Evolutionary conservation across 2,329 filamentous ascomycete species (phyloP), one percentile per base, ranked within the genome.

Genomic region (Cordyceps pruinosa): DNA sequence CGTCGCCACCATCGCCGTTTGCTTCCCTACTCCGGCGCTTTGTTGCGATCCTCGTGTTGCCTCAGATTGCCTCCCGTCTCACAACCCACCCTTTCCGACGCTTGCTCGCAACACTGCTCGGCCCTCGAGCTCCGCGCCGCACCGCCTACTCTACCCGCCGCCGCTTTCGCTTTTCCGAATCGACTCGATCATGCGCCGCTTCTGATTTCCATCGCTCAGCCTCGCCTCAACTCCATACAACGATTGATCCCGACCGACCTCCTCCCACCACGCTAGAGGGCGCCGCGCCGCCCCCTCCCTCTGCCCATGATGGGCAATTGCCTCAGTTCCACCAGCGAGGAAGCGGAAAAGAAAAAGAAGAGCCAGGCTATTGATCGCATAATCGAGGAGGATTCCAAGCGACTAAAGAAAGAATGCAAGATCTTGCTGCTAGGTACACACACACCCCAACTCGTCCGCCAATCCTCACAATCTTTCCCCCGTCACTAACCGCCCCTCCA

Each of bases 361-460:
- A 97, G 91, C 74, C 91, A 97, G 75, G 88, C 88, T 72, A 99
- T 99, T 70, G 94, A 99, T 75, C 89, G 88, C 74, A 87, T 84
- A 67, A 80, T 99, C 61, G 93, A 97, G 72, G 93, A 97, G 71
- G 94, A 99, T 73, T 95, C 91, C 53, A 90, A 90, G 73, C 84
- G 89, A 72, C 79, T 97, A 78, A 86, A 92, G 72, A 84, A 91
- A 78, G 94, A 99, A 88, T 97, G 94, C 90, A 99, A 99, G 77
- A 97, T 99, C 65, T 76, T 99, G 60, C 79, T 99, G 56, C 80
- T 99, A 66, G 94, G 94, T 97, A 84, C 63, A 84, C 48, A 30
- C 56, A 48, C 60, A 34, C 64, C 61, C 10, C n/a, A 15, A 25
- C 9, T 21, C 17, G 32, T 46, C 57, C 37, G 44, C 41, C 17